Evolutionary conservation across 345 rosid genomes (phyloP), one percentile per base, ranked within the genome.

Genomic region (Combretum micranthum): DNA sequence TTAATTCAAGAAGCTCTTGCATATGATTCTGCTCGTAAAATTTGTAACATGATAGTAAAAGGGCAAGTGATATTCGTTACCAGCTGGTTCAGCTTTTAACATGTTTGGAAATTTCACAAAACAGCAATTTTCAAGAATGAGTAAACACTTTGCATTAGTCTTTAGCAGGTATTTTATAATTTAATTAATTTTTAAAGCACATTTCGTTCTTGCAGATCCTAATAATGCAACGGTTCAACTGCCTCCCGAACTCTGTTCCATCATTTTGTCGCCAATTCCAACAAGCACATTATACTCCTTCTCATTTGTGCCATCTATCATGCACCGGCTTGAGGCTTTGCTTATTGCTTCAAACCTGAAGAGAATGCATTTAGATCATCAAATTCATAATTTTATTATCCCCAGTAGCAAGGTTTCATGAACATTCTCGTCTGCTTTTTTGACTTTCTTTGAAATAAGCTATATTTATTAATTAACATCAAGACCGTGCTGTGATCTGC

Each of bases 171-270:
- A 32, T 7, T 1, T 7, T 32, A 7, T 32, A 32, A 32, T 32
- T 32, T 7, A 32, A 5, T 32, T 32, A 32, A 32, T 32, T 32
- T 32, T 7, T 32, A 25, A 25, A 2, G 26, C 5, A 5, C 12
- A 32, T 56, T 42, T 56, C 13, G 17, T 26, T 58, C 21, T 49
- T 73, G 86, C 80, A 89, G 98, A 64, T 42, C 56, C 81, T 5
- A 72, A 63, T 47, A 74, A 59, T 15, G 67, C 70, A 55, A 65
- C 19, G 44, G 86, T 89, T 44, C 80, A 89, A 68, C 70, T 93
- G 81, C 99, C 97, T 54, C 91, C 99, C 52, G 99, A 93, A 62
- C 79, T 93, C 1, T 93, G 97, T 75, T 22, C 42, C 12, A 52
- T 89, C 44, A 22, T 89, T 21, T 63, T 85, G 67, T 71, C 94